Evolutionary conservation across 495 filamentous ascomycete species (phyloP).

Genomic region (Echria macrotheca): DNA sequence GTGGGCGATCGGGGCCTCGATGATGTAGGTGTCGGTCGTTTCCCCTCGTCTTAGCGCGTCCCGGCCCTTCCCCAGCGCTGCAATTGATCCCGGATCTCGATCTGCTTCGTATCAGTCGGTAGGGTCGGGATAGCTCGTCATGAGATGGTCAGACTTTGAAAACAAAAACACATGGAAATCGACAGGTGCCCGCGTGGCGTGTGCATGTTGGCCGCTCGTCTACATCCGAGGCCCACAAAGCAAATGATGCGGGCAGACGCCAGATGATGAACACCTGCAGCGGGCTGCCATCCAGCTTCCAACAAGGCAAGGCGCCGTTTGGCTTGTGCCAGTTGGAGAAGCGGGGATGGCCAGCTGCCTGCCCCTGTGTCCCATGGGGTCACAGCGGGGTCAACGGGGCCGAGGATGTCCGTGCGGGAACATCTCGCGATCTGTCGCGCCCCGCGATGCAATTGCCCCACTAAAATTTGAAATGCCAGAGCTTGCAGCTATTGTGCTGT

Average conservation of each 20-base stretch:
- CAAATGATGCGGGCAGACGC: neutral
- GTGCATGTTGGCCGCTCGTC: neutral
- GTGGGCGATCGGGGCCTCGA: slow-evolving; percentile 10
- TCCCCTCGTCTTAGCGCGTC: neutral
- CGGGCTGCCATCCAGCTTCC: neutral
- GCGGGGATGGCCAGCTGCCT: too few relatives aligned
- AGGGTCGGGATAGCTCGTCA: neutral
- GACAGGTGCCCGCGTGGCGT: neutral
- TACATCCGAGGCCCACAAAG: slow-evolving; percentile 6
- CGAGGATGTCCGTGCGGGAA: slow-evolving; percentile 14
- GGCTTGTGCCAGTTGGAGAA: too few relatives aligned
- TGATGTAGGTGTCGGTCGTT: neutral
- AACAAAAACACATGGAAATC: neutral
- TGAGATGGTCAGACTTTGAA: neutral
- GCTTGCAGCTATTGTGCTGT: too few relatives aligned
- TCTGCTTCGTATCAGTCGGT: neutral
- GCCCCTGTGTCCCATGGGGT: too few relatives aligned
- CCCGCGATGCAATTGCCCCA: too few relatives aligned
- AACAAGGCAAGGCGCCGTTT: too few relatives aligned
- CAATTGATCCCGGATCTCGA: neutral
- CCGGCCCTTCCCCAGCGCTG: neutral
- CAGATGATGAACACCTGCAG: neutral
- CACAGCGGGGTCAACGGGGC: slow-evolving; percentile 15
- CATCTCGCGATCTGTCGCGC: too few relatives aligned
- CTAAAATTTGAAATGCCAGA: too few relatives aligned